Percentiles rank a stretch among this genome's conserved stretches.
These are phyloP conservation scores for Strobilomyces dryophilus DNA, from an alignment of 768 basidiomycete genomes.

Conservation along the genomic window DNA sequence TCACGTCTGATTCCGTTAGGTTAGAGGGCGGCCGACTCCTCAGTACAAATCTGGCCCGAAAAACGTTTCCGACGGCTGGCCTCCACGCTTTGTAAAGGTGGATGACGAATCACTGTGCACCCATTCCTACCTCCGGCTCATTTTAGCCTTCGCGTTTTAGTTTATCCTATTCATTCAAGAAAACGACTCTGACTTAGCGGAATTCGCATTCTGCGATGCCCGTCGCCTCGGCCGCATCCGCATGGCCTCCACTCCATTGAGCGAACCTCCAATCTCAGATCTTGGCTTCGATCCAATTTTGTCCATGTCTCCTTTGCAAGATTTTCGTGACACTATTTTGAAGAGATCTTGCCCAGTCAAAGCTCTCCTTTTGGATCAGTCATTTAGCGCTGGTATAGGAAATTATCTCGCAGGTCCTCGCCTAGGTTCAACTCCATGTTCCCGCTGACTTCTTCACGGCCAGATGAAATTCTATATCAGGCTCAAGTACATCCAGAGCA, in stretches of 20 bases:
- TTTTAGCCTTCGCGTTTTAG: constrained; percentile 27
- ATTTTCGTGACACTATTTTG: constrained; percentile 44
- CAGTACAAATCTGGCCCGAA: constrained; percentile 48
- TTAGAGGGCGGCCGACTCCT: constrained; percentile 44
- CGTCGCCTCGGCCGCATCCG: constrained; percentile 69
- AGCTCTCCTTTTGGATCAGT: constrained; percentile 72
- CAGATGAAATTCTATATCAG: constrained; percentile 74
- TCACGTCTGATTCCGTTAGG: constrained; percentile 20
- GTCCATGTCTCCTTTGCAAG: constrained; percentile 54
- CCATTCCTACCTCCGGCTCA: neutral
- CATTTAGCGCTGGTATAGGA: constrained; percentile 76
- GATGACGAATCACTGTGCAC: neutral
- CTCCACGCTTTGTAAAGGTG: constrained; percentile 66
- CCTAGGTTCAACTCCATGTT: neutral
- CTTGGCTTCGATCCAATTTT: constrained; percentile 78
- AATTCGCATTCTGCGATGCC: constrained; percentile 70
- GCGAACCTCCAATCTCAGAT: constrained; percentile 64
- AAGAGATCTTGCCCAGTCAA: constrained; percentile 67
- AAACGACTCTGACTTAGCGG: constrained; percentile 30
- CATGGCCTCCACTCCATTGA: constrained; percentile 50
- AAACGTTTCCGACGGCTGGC: constrained; percentile 48
- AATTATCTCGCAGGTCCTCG: constrained; percentile 74
- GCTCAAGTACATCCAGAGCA: constrained; percentile 70
- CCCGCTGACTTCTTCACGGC: neutral
- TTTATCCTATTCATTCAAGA: constrained; percentile 61